phyloP scores from a whole-genome alignment of 2,329 filamentous ascomycete genomes.

The Monosporascus sp. region DNA sequence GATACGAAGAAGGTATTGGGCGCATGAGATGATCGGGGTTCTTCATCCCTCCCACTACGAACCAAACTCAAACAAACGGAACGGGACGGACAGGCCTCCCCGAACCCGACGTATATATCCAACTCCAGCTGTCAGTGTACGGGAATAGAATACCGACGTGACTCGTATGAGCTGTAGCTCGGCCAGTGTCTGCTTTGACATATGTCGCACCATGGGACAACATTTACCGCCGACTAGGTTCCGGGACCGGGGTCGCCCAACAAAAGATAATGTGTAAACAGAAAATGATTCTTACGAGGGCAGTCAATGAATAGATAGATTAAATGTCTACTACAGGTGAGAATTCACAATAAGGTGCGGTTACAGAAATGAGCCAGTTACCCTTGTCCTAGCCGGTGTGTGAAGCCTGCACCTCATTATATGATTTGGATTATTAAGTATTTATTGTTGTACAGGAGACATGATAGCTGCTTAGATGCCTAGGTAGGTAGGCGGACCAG shows the following conservation, averaged over 20 bases:
- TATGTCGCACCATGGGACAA: no score
- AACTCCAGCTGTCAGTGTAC: slow-evolving; percentile 7
- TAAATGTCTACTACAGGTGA: no score
- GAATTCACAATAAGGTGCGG: no score
- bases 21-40: slow-evolving; percentile 11
- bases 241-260: no score
- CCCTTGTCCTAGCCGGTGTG: no score
- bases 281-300: no score
- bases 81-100: background rate
- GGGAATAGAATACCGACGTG: slow-evolving; percentile 12
- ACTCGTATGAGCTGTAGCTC: background rate
- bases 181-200: background rate
- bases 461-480: background rate
- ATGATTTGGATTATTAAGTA: no score
- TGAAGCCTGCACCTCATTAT: no score
- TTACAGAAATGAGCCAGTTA: no score
- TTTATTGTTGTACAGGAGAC: background rate
- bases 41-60: background rate
- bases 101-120: slow-evolving; percentile 19
- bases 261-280: no score
- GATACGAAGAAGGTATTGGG: slow-evolving; percentile 61
- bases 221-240: no score
- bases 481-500: background rate
- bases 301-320: no score
- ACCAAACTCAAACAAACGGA: background rate